A percentile compares a stretch with the other conserved stretches of the same genome.
Conservation (phyloP, 2,329 filamentous ascomycete genomes). For the Penicillium aurantiogriseum region DNA sequence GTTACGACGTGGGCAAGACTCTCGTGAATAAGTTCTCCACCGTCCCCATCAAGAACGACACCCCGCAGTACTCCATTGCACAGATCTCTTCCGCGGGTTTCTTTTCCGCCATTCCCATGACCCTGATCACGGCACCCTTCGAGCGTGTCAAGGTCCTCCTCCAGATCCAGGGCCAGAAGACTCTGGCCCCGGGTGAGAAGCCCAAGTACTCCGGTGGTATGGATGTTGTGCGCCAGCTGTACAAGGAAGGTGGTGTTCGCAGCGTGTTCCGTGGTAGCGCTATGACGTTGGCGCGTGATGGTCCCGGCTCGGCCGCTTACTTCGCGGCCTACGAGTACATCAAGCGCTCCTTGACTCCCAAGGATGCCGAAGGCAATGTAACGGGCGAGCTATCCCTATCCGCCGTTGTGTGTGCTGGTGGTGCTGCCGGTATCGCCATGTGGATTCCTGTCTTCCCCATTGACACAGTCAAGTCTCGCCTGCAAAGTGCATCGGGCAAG, state of each 20-base stretch:
- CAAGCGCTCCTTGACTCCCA: constrained; percentile 81
- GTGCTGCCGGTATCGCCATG: constrained; percentile 92
- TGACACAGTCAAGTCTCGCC: constrained; percentile 89
- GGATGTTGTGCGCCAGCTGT: constrained; percentile 91
- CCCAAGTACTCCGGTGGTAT: constrained; percentile 83
- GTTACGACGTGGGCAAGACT: constrained; percentile 92
- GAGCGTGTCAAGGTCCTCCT: constrained; percentile 98
- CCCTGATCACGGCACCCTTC: constrained; percentile 95
- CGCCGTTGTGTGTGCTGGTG: constrained; percentile 83
- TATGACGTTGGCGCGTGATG: constrained; percentile 91
- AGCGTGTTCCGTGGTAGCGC: constrained; percentile 88
- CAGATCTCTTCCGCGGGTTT: constrained; percentile 92
- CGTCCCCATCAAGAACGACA: constrained; percentile 60
- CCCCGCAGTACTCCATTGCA: constrained; percentile 69
- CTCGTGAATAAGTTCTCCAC: constrained; percentile 70
- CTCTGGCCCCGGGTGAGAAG: constrained; percentile 81
- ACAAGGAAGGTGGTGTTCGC: constrained; percentile 82
- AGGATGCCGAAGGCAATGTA: constrained; percentile 71
- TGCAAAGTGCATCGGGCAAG: constrained; percentile 87
- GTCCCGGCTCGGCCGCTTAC: constrained; percentile 89
- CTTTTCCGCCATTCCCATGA: constrained; percentile 98
- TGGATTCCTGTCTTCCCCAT: constrained; percentile 99
- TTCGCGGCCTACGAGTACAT: constrained; percentile 97
- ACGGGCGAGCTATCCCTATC: constrained; percentile 74
- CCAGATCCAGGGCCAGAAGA: constrained; percentile 92